Base-by-base conservation (phyloP, 2,329 filamentous ascomycete genomes). In the Emergomyces pasteurianus region DNA sequence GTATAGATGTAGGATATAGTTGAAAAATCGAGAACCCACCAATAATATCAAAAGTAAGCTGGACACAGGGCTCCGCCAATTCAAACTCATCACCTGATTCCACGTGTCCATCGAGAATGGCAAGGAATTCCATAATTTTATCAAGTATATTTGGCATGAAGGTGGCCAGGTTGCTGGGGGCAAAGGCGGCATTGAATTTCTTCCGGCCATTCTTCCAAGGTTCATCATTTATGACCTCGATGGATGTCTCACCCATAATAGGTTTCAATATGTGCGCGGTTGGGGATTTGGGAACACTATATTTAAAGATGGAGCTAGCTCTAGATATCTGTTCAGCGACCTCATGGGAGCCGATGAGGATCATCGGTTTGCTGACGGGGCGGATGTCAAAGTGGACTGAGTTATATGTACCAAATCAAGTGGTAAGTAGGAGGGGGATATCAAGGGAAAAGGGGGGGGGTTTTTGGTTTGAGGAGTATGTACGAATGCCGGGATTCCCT, bases 191-290 rank as follows among this genome's bases (percentile, higher is more conserved):
- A 34, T 52, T 52, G 49, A 52, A 52, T 52, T 52, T 28, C 49
- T 52, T 52, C 21, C 49, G 49, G 12, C 8, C 6, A 26, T 52
- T 10, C 49, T 52, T 52, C 49, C 49, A 52, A n/a, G 49, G n/a
- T 34, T 52, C 49, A 52, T 52, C 31, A 34, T 52, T 52, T 34
- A 18, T 28, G 31, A 52, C 3, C 18, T 16, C n/a, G 18, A 43
- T 18, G 28, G 49, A 69, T 60, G 64, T 66, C 3, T 68, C 70
- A 1, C 69, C 71, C 12, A 69, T 71, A 4, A 62, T 71, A 18
- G 71, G 70, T 34, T 72, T 72, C 26, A 71, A 63, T 43, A 73
- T 73, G 16, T 70, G 70, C 16, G 67, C 67, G 2, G 71, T 52
- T 16, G 49, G 23, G 6, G 49, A 52, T 52, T 52, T 52, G 49